phyloP scores from a whole-genome alignment of 192 early-diverging fungal species.

The Radiomyces spectabilis region DNA sequence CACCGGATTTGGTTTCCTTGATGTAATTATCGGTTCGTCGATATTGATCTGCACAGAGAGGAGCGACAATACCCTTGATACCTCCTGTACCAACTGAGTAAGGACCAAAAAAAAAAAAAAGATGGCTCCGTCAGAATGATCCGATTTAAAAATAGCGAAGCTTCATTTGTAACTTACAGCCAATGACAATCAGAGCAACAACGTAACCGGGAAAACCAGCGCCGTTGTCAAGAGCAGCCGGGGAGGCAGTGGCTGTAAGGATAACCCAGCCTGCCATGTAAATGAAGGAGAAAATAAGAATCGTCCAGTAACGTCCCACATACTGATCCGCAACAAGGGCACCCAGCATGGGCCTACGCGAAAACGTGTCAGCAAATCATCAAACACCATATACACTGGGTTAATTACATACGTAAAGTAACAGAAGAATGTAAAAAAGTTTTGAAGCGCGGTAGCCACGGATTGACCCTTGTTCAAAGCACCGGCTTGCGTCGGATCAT shows the following conservation, averaged over 20 bases:
- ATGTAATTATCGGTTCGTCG: conserved; percentile 35
- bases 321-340: conserved; percentile 54
- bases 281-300: conserved; percentile 51
- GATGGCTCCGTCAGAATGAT: neutral
- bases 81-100: conserved; percentile 17
- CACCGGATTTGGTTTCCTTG: conserved; percentile 38
- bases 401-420: too few relatives aligned
- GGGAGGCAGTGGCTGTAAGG: conserved; percentile 53
- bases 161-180: conserved; percentile 11
- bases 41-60: conserved; percentile 52
- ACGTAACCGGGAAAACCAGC: conserved; percentile 57
- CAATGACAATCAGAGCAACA: conserved; percentile 56
- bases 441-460: conserved; percentile 45
- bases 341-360: conserved; percentile 48
- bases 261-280: conserved; percentile 59
- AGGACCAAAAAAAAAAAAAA: neutral
- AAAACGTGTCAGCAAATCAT: too few relatives aligned
- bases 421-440: conserved; percentile 59
- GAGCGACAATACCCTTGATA: conserved; percentile 25
- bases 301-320: conserved; percentile 65
- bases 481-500: conserved; percentile 26
- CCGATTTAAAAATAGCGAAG: neutral
- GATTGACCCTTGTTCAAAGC: conserved; percentile 48
- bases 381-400: too few relatives aligned
- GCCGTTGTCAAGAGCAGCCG: conserved; percentile 37